Base-by-base conservation (phyloP, 2,329 filamentous ascomycete species). In the Epichloe hybrida region DNA sequence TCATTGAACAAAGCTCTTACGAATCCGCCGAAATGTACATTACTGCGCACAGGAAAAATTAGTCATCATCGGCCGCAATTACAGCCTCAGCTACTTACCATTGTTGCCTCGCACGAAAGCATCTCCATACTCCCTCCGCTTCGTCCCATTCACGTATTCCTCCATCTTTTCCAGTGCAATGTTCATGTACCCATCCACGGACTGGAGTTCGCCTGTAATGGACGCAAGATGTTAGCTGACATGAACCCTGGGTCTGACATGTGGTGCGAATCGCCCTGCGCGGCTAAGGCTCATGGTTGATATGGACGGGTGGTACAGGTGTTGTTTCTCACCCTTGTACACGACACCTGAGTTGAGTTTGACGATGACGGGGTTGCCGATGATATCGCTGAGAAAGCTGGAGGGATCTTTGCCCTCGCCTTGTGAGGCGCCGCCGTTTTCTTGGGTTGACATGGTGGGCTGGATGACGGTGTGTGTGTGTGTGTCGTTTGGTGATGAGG, bases 171-270 rank as follows among this genome's bases (percentile, higher is more conserved):
- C 93, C 34, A 98, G 79, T 12, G 93, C 91, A 66, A 98, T 96
- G 72, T 98, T 98, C 93, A 98, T 98, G 72, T 97, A 98, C 49
- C 93, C 93, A 68, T 98, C 93, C 47, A 98, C 91, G 0, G 90
- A 95, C 66, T 97, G 90, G 38, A 97, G 78, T 66, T 96, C 89
- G 59, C 93, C 91, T 96, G n/a, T 11, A 3, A 12, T 38, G 12
- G 2, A 38, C 3, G 6, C 5, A 38, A 38, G 5, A 38, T 38
- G 36, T n/a, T 38, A n/a, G 15, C 12, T 38, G 36, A 38, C 12
- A 15, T 38, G 36, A 31, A 31, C 27, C 27, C 11, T 2, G 27
- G 27, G 27, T 31, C 9, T 31, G 36, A 38, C 36, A 38, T 13
- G 13, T n/a, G 36, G 13, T 38, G 36, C 36, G 36, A 11, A 38